These are phyloP conservation scores for Persicaria maculosa DNA, from an alignment of 148 eudicot species.

Conservation along the genomic window DNA sequence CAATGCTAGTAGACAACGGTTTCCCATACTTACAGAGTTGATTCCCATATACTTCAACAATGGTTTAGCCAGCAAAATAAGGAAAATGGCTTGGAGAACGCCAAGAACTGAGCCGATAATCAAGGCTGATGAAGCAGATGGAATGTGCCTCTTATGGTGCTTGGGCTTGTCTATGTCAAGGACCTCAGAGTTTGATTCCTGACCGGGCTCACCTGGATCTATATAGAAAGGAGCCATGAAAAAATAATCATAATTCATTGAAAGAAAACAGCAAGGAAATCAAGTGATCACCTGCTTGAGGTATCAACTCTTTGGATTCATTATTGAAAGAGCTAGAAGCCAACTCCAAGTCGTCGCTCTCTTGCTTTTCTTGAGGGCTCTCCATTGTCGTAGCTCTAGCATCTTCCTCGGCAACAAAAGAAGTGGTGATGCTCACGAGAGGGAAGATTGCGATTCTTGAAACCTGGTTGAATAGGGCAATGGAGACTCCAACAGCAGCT, in stretches of 20 bases:
- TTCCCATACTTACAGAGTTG: constrained; percentile 44
- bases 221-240: neutral
- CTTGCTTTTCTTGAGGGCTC: constrained; percentile 17
- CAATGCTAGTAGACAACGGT: neutral
- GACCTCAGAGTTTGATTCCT: constrained; percentile 23
- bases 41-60: constrained; percentile 75
- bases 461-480: constrained; percentile 81
- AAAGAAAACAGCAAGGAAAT: neutral
- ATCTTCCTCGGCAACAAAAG: constrained; percentile 89
- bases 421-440: constrained; percentile 75
- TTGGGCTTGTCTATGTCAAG: constrained; percentile 5
- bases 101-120: constrained; percentile 67
- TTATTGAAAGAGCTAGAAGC: constrained; percentile 17
- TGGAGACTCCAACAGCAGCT: constrained; percentile 84
- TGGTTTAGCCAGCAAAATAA: constrained; percentile 52
- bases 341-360: constrained; percentile 31
- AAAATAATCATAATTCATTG: neutral
- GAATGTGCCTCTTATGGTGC: constrained; percentile 40
- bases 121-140: constrained; percentile 92
- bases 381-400: constrained; percentile 32
- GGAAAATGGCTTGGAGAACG: constrained; percentile 58
- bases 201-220: neutral
- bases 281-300: constrained; percentile 25
- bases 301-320: constrained; percentile 50
- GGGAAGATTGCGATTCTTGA: constrained; percentile 78